Evolutionary conservation across 2,329 filamentous ascomycete species (phyloP).

Genomic region (Rutstroemia sp.): DNA sequence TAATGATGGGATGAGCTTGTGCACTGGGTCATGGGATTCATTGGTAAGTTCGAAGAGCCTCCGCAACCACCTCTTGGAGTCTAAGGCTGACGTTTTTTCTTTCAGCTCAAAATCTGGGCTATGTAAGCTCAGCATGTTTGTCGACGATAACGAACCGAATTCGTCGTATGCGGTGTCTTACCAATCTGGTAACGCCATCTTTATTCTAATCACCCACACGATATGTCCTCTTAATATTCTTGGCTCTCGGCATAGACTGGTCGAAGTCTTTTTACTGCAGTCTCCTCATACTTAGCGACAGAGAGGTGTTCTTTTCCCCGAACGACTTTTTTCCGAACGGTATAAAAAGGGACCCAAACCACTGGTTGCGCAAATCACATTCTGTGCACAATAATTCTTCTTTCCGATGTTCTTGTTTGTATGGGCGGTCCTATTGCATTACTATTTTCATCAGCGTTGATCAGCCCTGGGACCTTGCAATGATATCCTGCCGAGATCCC

Average conservation of each 20-base stretch:
- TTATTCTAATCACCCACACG: constrained; percentile 32
- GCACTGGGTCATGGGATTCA: constrained; percentile 99
- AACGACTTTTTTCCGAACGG: constrained; percentile 17
- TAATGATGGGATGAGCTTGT: constrained; percentile 98
- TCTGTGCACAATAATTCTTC: constrained; percentile 40
- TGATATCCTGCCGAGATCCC: constrained; percentile 30
- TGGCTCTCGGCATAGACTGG: constrained; percentile 36
- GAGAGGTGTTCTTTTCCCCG: constrained; percentile 25
- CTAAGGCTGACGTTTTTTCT: constrained; percentile 6
- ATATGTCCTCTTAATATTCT: constrained; percentile 36
- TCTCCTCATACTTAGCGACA: constrained; percentile 31
- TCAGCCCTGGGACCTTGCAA: constrained; percentile 28
- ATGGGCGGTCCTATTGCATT: constrained; percentile 31
- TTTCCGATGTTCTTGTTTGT: constrained; percentile 29
- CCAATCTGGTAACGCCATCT: constrained; percentile 18
- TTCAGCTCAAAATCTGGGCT: constrained; percentile 80
- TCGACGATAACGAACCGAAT: constrained; percentile 7
- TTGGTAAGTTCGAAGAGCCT: constrained; percentile 57
- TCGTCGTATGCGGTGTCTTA: constrained; percentile 6
- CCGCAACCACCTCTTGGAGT: not conserved
- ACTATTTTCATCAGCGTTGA: constrained; percentile 27
- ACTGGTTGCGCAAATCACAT: constrained; percentile 25
- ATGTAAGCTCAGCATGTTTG: constrained; percentile 30
- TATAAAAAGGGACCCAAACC: constrained; percentile 16
- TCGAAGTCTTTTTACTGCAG: constrained; percentile 39